A percentile compares a stretch with the other conserved stretches of the same genome.
phyloP scores from a whole-genome alignment of 2,329 filamentous ascomycete species.

The Penicillium sp. region DNA sequence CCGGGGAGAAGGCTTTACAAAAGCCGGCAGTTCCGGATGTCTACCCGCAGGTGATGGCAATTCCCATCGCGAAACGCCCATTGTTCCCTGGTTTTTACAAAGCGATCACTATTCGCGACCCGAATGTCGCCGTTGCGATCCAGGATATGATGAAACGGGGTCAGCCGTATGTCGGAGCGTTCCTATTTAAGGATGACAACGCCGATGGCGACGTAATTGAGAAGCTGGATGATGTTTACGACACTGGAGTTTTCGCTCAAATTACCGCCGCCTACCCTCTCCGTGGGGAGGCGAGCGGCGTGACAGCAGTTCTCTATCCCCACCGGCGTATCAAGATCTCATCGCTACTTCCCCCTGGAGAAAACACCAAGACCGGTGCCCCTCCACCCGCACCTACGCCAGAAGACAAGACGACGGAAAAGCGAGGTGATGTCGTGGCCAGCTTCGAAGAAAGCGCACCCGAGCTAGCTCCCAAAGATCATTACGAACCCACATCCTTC shows the following conservation, averaged over 20 bases:
- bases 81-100: slow-evolving; percentile 99
- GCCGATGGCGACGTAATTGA: slow-evolving; percentile 93
- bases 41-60: slow-evolving; percentile 96
- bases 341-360: slow-evolving; percentile 68
- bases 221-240: slow-evolving; percentile 85
- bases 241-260: slow-evolving; percentile 95
- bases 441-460: slow-evolving; percentile 86
- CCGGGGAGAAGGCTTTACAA: slow-evolving; percentile 71
- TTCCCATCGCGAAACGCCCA: slow-evolving; percentile 89
- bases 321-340: slow-evolving; percentile 92
- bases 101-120: slow-evolving; percentile 92
- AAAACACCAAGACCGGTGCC: slow-evolving; percentile 31
- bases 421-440: slow-evolving; percentile 90
- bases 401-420: slow-evolving; percentile 56
- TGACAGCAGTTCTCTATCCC: slow-evolving; percentile 94
- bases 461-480: slow-evolving; percentile 54
- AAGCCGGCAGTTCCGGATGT: slow-evolving; percentile 91
- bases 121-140: slow-evolving; percentile 85
- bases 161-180: slow-evolving; percentile 95
- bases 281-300: slow-evolving; percentile 71
- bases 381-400: slow-evolving; percentile 24
- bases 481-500: slow-evolving; percentile 87
- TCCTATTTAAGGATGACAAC: slow-evolving; percentile 94
- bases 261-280: slow-evolving; percentile 95
- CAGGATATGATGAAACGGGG: slow-evolving; percentile 95